Evolutionary conservation across 805 yeast species (phyloP).

Genomic region (Ogataea paraovalis): DNA sequence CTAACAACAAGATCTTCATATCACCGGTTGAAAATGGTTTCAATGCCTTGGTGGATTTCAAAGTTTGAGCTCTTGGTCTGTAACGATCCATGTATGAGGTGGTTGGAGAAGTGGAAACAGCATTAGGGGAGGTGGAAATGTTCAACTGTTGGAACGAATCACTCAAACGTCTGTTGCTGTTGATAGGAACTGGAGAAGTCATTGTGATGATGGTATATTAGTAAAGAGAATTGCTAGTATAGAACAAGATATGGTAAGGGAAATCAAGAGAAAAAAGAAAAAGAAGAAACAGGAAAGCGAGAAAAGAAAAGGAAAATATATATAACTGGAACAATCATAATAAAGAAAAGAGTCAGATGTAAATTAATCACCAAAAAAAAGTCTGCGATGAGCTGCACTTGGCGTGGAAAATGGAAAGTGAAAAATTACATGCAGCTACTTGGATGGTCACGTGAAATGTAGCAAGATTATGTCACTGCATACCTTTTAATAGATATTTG

Average conservation of each 20-base stretch:
- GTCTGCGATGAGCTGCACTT: not conserved
- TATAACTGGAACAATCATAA: not conserved
- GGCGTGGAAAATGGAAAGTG: not conserved
- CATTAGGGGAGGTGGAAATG: constrained; percentile 55
- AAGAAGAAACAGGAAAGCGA: not conserved
- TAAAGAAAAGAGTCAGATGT: not conserved
- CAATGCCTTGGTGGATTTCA: constrained; percentile 60
- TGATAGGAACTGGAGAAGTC: constrained; percentile 67
- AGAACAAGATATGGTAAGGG: too few relatives aligned
- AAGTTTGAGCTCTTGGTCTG: constrained; percentile 36
- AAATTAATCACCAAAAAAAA: not conserved
- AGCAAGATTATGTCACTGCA: not conserved
- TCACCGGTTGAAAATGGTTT: constrained; percentile 97
- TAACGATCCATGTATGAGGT: constrained; percentile 57
- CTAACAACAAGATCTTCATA: constrained; percentile 83
- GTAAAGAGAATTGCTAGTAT: not conserved
- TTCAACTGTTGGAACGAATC: constrained; percentile 49
- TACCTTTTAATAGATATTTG: too few relatives aligned
- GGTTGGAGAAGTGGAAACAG: constrained; percentile 82
- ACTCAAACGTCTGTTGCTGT: constrained; percentile 36
- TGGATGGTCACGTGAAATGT: not conserved
- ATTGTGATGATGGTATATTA: constrained; percentile 29
- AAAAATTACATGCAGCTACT: not conserved
- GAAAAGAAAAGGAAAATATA: not conserved
- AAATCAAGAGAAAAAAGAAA: not conserved